Evolutionary conservation across 2,329 filamentous ascomycete genomes (phyloP).

Genomic region (Verticillium klebahnii): DNA sequence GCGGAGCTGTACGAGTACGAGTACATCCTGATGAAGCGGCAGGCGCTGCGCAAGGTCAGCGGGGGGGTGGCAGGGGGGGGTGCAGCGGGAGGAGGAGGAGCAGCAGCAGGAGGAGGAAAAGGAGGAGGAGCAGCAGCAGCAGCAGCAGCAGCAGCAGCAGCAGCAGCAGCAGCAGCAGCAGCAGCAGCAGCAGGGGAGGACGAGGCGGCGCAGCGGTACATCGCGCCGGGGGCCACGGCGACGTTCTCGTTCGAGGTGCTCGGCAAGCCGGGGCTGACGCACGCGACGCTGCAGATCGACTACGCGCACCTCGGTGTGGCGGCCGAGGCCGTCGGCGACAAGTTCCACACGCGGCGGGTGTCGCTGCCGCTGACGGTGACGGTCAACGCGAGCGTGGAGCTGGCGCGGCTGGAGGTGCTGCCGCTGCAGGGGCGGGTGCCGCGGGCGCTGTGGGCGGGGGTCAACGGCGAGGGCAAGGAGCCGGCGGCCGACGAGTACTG

Average conservation of each 20-base stretch:
- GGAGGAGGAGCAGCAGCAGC: too few species aligned
- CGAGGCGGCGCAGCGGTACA: slow-evolving; percentile 51
- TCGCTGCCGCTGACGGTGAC: slow-evolving; percentile 79
- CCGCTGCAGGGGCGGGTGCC: slow-evolving; percentile 67
- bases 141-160: too few species aligned
- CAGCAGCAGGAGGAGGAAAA: too few species aligned
- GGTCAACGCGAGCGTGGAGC: slow-evolving; percentile 85
- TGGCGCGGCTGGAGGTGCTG: slow-evolving; percentile 73
- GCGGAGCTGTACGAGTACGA: slow-evolving; percentile 85
- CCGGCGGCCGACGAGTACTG: slow-evolving; percentile 60
- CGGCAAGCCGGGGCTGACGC: slow-evolving; percentile 79
- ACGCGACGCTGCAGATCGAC: slow-evolving; percentile 76
- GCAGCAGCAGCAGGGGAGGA: too few species aligned
- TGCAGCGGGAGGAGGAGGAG: too few species aligned
- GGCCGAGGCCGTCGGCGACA: slow-evolving; percentile 61
- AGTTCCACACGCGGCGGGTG: slow-evolving; percentile 81
- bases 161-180: too few species aligned
- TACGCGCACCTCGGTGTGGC: slow-evolving; percentile 76
- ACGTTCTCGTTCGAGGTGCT: slow-evolving; percentile 81
- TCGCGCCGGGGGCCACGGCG: slow-evolving; percentile 61
- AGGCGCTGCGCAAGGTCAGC: slow-evolving; percentile 53
- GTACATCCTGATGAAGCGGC: slow-evolving; percentile 68
- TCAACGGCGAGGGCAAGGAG: slow-evolving; percentile 23
- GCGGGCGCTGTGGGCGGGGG: slow-evolving; percentile 49
- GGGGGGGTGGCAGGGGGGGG: slow-evolving; percentile 23